Evolutionary conservation across 1,139 yeast genomes (phyloP).

Genomic region (Yamadazyma siamensis): DNA sequence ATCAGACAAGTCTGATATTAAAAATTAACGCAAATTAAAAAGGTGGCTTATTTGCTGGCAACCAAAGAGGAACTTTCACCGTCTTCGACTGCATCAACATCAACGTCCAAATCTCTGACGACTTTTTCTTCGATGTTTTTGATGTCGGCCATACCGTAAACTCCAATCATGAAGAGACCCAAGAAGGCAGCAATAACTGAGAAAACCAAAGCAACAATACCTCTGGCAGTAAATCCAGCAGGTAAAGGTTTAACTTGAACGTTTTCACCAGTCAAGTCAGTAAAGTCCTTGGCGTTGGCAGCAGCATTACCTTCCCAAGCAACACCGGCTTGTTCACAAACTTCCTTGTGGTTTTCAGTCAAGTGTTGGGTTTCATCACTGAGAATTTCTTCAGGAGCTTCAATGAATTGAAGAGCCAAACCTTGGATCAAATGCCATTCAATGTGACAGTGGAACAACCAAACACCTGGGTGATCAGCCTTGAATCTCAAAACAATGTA

Average conservation of each 20-base stretch:
- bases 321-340: slow-evolving; percentile 45
- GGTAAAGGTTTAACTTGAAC: slow-evolving; percentile 58
- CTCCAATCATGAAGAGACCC: slow-evolving; percentile 54
- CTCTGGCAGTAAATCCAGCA: slow-evolving; percentile 64
- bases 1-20: no score
- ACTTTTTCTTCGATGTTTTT: slow-evolving; percentile 57
- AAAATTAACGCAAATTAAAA: neutral
- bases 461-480: slow-evolving; percentile 86
- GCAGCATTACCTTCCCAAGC: slow-evolving; percentile 68
- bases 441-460: slow-evolving; percentile 93
- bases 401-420: slow-evolving; percentile 66
- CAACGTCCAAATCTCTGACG: slow-evolving; percentile 56
- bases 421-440: slow-evolving; percentile 96
- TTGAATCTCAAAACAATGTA: slow-evolving; percentile 62
- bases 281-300: slow-evolving; percentile 49
- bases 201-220: slow-evolving; percentile 59
- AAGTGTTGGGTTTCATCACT: slow-evolving; percentile 29
- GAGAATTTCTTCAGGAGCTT: slow-evolving; percentile 63
- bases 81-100: slow-evolving; percentile 34
- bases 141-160: slow-evolving; percentile 67
- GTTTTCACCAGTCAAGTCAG: slow-evolving; percentile 55
- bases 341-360: slow-evolving; percentile 44
- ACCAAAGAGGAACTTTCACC: slow-evolving; percentile 5
- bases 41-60: neutral
- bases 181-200: slow-evolving; percentile 57